These are phyloP conservation scores for Aethionema arabicum DNA, from an alignment of 345 rosid species.

Conservation along the genomic window DNA sequence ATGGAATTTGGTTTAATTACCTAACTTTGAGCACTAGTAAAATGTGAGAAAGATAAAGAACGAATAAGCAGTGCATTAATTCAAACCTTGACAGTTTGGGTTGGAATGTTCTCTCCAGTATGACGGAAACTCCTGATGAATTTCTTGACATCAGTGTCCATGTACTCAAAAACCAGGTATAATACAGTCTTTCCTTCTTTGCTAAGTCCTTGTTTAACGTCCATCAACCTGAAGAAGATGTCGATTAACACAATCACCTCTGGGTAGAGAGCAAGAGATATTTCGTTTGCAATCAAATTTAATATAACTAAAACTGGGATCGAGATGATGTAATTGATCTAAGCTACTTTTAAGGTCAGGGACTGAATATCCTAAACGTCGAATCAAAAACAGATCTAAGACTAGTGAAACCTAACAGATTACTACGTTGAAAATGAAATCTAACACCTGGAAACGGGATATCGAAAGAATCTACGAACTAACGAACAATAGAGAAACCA, in stretches of 20 bases:
- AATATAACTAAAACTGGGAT: background rate
- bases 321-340: background rate
- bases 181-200: constrained; percentile 91
- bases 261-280: background rate
- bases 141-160: constrained; percentile 93
- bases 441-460: background rate
- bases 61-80: background rate
- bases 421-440: constrained; percentile 6
- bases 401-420: background rate
- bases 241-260: background rate
- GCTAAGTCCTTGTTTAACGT: constrained; percentile 88
- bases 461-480: background rate
- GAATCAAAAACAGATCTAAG: constrained; percentile 2
- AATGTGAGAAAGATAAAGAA: background rate
- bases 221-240: constrained; percentile 55
- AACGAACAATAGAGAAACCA: background rate
- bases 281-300: background rate
- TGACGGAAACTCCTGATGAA: constrained; percentile 72
- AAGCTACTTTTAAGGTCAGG: background rate
- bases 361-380: background rate
- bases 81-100: constrained; percentile 51
- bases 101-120: constrained; percentile 55
- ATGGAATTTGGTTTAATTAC: background rate
- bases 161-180: constrained; percentile 85
- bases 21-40: background rate